Percentiles rank a stretch among this genome's conserved stretches.
Evolutionary conservation across 1,284 basidiomycete species (phyloP).

Genomic region (Singerocomus inundabilis): DNA sequence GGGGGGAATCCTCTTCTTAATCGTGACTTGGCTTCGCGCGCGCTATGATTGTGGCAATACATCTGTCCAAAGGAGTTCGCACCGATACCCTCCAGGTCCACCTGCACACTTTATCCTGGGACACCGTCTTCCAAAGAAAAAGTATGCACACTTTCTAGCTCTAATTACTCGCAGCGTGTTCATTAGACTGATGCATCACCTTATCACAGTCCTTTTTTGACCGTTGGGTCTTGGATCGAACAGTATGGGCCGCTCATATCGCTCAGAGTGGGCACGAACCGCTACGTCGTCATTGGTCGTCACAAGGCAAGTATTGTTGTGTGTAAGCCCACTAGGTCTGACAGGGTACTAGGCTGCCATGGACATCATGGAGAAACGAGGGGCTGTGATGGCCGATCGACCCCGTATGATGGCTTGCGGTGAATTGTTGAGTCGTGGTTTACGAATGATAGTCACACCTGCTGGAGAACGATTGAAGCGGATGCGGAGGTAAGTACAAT

Average conservation of each 20-base stretch:
- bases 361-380: constrained; percentile 19
- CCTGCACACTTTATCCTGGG: constrained; percentile 3
- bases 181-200: background rate
- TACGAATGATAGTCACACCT: constrained; percentile 1
- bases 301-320: constrained; percentile 4
- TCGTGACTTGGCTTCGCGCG: background rate
- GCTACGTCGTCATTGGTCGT: constrained; percentile 16
- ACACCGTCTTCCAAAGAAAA: constrained; percentile 8
- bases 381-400: background rate
- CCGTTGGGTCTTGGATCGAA: constrained; percentile 9
- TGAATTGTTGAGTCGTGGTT: constrained; percentile 8
- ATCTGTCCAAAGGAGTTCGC: background rate
- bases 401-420: constrained; percentile 7
- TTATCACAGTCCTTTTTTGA: constrained; percentile 1
- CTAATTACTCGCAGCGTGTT: background rate
- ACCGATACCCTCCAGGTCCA: constrained; percentile 11
- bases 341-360: constrained; percentile 8
- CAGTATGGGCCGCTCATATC: constrained; percentile 14
- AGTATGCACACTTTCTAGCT: background rate
- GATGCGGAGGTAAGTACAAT: constrained; percentile 4
- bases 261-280: constrained; percentile 1
- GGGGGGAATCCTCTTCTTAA: background rate
- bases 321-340: background rate
- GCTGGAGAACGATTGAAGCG: constrained; percentile 9
- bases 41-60: background rate